phyloP scores from a whole-genome alignment of 805 yeast species.

The Schizosaccharomyces japonicus region DNA sequence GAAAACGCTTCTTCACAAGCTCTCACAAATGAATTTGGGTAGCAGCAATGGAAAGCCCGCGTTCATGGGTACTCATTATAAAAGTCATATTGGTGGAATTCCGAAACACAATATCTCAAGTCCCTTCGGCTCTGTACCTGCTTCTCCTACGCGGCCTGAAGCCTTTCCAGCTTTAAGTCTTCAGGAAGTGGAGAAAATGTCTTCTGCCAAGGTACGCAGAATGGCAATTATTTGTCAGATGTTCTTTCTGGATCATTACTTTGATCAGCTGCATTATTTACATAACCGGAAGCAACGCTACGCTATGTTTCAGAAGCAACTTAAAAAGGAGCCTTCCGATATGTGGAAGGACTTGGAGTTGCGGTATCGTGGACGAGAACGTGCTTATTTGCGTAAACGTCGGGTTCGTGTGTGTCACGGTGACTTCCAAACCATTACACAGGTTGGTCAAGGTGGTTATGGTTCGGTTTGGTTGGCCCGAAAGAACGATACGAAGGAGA shows the following conservation, averaged over 20 bases:
- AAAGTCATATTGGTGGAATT: too few relatives aligned
- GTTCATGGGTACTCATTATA: too few relatives aligned
- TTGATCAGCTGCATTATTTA: slow-evolving; percentile 84
- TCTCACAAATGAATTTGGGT: too few relatives aligned
- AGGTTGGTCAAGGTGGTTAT: slow-evolving; percentile 98
- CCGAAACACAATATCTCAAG: too few relatives aligned
- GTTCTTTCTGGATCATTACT: slow-evolving; percentile 73
- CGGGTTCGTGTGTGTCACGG: slow-evolving; percentile 80
- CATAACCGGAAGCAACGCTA: slow-evolving; percentile 65
- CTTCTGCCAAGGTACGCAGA: neutral
- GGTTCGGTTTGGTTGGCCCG: slow-evolving; percentile 95
- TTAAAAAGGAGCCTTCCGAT: slow-evolving; percentile 15
- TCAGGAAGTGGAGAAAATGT: slow-evolving; percentile 1
- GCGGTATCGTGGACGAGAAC: slow-evolving; percentile 60
- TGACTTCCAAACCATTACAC: slow-evolving; percentile 89
- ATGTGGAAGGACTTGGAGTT: slow-evolving; percentile 42
- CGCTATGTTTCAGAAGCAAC: slow-evolving; percentile 37
- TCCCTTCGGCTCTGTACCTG: too few relatives aligned
- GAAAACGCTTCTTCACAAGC: too few relatives aligned
- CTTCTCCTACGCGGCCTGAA: too few relatives aligned
- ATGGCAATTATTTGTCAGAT: slow-evolving; percentile 2
- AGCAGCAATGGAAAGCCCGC: too few relatives aligned
- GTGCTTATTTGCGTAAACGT: slow-evolving; percentile 63
- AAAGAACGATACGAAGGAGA: slow-evolving; percentile 80
- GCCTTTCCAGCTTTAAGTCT: too few relatives aligned